Conservation (phyloP, 306 rosid species). For the Lagenaria siceraria region DNA sequence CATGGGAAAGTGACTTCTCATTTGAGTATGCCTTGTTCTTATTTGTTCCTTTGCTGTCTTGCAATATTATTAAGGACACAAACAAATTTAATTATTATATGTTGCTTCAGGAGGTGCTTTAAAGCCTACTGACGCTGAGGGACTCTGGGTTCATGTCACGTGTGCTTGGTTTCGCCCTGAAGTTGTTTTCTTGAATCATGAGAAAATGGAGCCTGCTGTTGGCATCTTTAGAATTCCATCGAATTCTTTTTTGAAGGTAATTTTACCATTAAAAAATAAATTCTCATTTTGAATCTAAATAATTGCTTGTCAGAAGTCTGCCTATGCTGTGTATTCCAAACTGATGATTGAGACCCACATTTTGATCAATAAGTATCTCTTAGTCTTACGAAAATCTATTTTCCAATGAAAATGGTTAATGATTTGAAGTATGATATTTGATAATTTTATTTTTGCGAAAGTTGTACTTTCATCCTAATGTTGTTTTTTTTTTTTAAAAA, state of each 20-base stretch:
- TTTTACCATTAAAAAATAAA: not conserved
- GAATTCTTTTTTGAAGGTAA: conserved; percentile 65
- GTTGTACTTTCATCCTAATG: not conserved
- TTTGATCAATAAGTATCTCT: not conserved
- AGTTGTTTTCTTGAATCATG: conserved; percentile 65
- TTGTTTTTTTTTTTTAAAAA: not conserved
- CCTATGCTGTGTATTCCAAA: too few relatives aligned
- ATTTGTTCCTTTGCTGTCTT: not conserved
- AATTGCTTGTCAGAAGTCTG: not conserved
- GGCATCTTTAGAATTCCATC: conserved; percentile 84
- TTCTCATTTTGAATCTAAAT: not conserved
- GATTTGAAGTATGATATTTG: not conserved
- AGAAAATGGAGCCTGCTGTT: conserved; percentile 86
- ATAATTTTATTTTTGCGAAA: not conserved
- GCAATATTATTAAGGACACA: not conserved
- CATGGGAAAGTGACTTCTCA: not conserved
- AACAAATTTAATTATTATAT: not conserved
- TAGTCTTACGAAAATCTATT: not conserved
- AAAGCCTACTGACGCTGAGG: conserved; percentile 90
- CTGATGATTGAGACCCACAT: not conserved
- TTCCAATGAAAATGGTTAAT: not conserved
- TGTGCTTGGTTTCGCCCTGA: conserved; percentile 96
- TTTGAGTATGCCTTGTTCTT: not conserved
- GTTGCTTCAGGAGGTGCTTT: conserved; percentile 77
- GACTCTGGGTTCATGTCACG: conserved; percentile 83